These are phyloP conservation scores for Wickerhamomyces bovis DNA, from an alignment of 805 yeast genomes.

Conservation along the genomic window DNA sequence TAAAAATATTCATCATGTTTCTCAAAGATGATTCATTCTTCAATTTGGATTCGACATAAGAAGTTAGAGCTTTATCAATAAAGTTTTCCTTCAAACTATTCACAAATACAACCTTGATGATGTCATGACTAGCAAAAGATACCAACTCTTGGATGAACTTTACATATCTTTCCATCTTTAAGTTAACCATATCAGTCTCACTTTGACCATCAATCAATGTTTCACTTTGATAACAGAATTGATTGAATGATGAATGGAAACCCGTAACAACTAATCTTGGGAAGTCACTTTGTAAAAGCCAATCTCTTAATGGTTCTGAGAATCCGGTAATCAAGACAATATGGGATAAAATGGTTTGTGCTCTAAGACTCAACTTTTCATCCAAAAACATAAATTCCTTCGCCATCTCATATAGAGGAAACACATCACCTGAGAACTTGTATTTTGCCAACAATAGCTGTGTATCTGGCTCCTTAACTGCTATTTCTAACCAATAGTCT, in stretches of 20 bases:
- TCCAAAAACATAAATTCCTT: slow-evolving; percentile 20
- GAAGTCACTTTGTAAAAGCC: slow-evolving; percentile 19
- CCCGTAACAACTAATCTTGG: slow-evolving; percentile 14
- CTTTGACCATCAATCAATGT: not conserved
- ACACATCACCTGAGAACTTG: slow-evolving; percentile 4
- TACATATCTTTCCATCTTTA: not conserved
- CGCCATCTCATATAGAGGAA: slow-evolving; percentile 23
- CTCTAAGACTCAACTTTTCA: not conserved
- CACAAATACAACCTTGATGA: not conserved
- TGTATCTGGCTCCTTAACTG: slow-evolving; percentile 13
- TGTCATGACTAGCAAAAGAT: not conserved
- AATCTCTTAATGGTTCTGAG: slow-evolving; percentile 9
- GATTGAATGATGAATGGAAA: slow-evolving; percentile 10
- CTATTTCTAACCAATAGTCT: slow-evolving; percentile 14
- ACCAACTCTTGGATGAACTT: not conserved
- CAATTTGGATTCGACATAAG: not conserved
- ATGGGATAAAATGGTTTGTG: slow-evolving; percentile 11
- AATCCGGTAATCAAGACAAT: slow-evolving; percentile 10
- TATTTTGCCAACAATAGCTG: slow-evolving; percentile 5
- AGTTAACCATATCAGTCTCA: not conserved
- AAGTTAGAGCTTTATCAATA: not conserved
- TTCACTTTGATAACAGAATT: slow-evolving; percentile 5
- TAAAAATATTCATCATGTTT: not conserved
- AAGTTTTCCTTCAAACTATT: not conserved
- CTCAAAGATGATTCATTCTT: not conserved